Conservation (phyloP, 768 basidiomycete genomes). For the Pleurotus tuber-regium region DNA sequence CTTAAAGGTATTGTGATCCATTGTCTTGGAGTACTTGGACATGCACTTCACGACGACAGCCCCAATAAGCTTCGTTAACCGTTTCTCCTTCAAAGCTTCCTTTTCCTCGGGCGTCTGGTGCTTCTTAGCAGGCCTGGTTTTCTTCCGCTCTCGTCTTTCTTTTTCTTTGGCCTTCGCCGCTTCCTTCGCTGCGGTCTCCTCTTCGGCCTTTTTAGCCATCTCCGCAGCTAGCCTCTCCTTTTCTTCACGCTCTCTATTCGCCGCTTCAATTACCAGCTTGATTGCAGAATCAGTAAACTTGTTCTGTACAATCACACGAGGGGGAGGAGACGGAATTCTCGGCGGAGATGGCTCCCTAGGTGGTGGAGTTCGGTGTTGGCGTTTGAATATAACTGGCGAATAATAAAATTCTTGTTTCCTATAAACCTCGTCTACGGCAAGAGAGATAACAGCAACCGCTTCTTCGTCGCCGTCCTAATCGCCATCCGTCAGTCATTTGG, state of each 20-base stretch:
- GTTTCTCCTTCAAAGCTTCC: slow-evolving; percentile 77
- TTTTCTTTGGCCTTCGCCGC: slow-evolving; percentile 25
- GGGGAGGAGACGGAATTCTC: too few relatives aligned
- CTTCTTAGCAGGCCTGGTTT: slow-evolving; percentile 39
- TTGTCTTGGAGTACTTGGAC: slow-evolving; percentile 79
- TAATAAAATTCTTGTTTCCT: background rate
- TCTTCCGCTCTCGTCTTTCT: slow-evolving; percentile 28
- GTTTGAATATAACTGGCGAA: background rate
- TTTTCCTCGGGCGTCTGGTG: slow-evolving; percentile 51
- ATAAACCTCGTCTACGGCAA: background rate
- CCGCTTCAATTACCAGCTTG: slow-evolving; percentile 7
- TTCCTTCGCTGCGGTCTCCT: slow-evolving; percentile 20
- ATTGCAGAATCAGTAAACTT: background rate
- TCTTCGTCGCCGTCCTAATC: slow-evolving; percentile 19
- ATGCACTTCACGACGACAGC: slow-evolving; percentile 90
- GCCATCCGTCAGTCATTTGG: background rate
- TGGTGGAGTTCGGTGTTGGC: background rate
- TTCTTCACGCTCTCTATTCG: slow-evolving; percentile 13
- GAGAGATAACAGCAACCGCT: background rate
- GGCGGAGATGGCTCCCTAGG: background rate
- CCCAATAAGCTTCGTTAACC: slow-evolving; percentile 78
- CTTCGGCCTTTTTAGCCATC: slow-evolving; percentile 4
- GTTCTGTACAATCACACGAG: too few relatives aligned
- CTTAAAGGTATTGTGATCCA: slow-evolving; percentile 87
- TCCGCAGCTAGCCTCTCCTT: slow-evolving; percentile 7